phyloP scores from a whole-genome alignment of 2,329 filamentous ascomycete species.

The Fonsecaea nubica region DNA sequence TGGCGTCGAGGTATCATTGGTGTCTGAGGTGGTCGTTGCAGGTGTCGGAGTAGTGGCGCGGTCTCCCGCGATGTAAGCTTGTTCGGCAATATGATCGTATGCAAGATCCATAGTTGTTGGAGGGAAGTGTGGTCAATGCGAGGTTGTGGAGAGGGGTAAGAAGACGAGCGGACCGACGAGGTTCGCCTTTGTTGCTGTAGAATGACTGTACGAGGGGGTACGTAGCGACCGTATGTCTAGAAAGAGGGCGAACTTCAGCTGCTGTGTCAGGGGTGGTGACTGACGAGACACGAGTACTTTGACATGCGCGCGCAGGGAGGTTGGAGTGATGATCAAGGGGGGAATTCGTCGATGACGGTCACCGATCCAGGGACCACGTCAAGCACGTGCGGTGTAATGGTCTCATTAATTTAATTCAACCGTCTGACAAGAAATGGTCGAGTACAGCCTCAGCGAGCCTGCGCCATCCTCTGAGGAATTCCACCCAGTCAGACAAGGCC shows the following conservation, averaged over 20 bases:
- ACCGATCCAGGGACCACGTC: neutral
- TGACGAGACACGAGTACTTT: neutral
- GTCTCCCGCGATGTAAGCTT: constrained; percentile 68
- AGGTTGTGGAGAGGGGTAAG: neutral
- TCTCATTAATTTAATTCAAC: neutral
- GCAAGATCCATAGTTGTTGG: constrained; percentile 79
- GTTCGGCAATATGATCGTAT: constrained; percentile 95
- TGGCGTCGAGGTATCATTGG: constrained; percentile 35
- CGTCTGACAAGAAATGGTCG: neutral
- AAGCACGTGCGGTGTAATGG: neutral
- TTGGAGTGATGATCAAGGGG: constrained; percentile 9
- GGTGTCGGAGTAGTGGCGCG: constrained; percentile 40
- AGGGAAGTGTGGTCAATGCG: constrained; percentile 1
- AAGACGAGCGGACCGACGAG: neutral
- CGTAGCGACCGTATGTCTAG: neutral
- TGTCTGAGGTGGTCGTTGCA: constrained; percentile 48
- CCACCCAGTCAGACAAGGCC: too few relatives aligned
- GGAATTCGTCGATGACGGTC: neutral
- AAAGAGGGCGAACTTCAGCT: neutral
- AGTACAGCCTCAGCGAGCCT: neutral
- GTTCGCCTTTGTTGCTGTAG: neutral
- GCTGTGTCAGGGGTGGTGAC: neutral
- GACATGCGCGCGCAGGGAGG: neutral
- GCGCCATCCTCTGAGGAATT: neutral
- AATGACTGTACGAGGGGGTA: neutral